Conservation (phyloP, 169 alveolate genomes). For the Eimeria sp. region DNA sequence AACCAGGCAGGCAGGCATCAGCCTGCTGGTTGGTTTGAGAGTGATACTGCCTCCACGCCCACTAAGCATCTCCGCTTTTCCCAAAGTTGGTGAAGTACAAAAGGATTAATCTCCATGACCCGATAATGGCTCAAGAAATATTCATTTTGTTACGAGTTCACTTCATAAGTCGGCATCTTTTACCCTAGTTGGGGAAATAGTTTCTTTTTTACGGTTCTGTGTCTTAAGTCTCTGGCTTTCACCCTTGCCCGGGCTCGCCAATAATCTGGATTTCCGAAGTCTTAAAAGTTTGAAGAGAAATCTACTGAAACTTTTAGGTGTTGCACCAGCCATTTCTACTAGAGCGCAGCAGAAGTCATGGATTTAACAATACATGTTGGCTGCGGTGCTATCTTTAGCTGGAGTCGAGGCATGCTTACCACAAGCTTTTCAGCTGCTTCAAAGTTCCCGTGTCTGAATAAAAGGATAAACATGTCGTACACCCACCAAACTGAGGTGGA, state of each 20-base stretch:
- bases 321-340: not conserved
- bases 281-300: not conserved
- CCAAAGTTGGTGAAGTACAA: not conserved
- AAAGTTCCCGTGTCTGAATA: conserved; percentile 16
- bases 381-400: not conserved
- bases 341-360: not conserved
- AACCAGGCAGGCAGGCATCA: not conserved
- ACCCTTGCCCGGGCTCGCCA: not conserved
- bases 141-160: no score
- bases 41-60: not conserved
- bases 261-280: not conserved
- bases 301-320: not conserved
- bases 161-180: no score
- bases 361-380: not conserved
- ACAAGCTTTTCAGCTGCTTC: conserved; percentile 23
- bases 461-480: not conserved
- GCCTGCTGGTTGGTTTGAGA: not conserved
- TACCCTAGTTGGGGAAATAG: no score
- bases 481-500: not conserved
- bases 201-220: not conserved
- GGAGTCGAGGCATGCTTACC: conserved; percentile 8
- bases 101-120: not conserved
- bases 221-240: not conserved
- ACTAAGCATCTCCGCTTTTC: not conserved
- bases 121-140: not conserved